These are phyloP conservation scores for Luffa acutangula DNA, from an alignment of 306 rosid genomes.

Conservation along the genomic window DNA sequence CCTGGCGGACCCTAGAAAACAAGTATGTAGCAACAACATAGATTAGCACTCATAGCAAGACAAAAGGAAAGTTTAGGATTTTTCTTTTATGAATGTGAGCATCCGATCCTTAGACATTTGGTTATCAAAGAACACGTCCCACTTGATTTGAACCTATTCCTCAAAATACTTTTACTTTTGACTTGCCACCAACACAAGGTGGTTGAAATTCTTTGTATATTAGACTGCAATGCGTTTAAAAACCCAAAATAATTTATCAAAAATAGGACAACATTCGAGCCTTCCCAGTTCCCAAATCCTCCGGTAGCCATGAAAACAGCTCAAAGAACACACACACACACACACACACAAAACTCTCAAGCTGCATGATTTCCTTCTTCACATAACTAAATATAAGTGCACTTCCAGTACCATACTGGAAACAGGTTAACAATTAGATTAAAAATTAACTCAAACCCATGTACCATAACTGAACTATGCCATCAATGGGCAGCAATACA, in stretches of 20 bases:
- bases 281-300: not conserved
- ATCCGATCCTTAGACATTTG: not conserved
- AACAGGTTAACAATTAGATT: not conserved
- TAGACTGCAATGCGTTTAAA: not conserved
- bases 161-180: not conserved
- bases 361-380: not conserved
- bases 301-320: not conserved
- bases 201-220: not conserved
- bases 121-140: not conserved
- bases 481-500: not conserved
- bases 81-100: not conserved
- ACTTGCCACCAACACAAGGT: not conserved
- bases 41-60: not conserved
- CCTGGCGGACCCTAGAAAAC: slow-evolving; percentile 88
- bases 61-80: not conserved
- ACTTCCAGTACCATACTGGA: not conserved
- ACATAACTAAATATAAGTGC: not conserved
- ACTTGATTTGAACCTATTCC: not conserved
- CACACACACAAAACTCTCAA: not conserved
- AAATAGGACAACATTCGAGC: not conserved
- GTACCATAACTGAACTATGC: not conserved
- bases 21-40: slow-evolving; percentile 6
- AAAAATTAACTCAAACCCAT: not conserved
- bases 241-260: not conserved
- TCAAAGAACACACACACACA: not conserved